A percentile compares a stretch with the other conserved stretches of the same genome.
phyloP scores from a whole-genome alignment of 768 basidiomycete species.

The Lactarius sp. region DNA sequence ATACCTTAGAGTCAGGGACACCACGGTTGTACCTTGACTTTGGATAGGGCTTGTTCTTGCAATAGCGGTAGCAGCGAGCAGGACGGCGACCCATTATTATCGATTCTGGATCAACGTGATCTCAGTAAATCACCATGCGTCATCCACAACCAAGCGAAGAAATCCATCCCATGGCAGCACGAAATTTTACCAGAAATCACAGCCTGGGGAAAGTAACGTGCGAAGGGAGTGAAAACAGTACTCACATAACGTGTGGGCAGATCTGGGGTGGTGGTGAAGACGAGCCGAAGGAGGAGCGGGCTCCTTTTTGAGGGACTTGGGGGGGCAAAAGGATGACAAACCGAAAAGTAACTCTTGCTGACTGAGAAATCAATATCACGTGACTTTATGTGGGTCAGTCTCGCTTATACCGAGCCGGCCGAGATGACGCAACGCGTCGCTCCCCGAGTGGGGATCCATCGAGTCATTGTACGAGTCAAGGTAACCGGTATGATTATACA shows the following conservation, averaged over 20 bases:
- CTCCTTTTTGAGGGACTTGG: conserved; percentile 7
- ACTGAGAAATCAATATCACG: conserved; percentile 9
- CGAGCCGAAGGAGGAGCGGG: neutral
- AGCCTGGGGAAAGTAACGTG: neutral
- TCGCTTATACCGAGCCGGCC: too few relatives aligned
- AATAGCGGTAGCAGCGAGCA: conserved; percentile 97
- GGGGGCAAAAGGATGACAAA: conserved; percentile 13
- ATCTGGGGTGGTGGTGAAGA: neutral
- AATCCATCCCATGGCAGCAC: conserved; percentile 14
- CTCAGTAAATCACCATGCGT: neutral
- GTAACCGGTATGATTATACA: too few relatives aligned
- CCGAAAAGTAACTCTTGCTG: neutral
- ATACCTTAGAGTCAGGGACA: conserved; percentile 92
- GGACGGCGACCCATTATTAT: conserved; percentile 96
- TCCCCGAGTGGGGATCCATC: neutral
- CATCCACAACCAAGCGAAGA: neutral
- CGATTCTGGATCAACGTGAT: conserved; percentile 1
- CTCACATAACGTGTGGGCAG: conserved; percentile 13
- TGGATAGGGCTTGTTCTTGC: conserved; percentile 99
- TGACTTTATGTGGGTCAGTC: neutral
- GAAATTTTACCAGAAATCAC: neutral
- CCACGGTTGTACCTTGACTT: conserved; percentile 96
- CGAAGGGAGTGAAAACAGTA: neutral
- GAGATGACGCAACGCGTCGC: too few relatives aligned
- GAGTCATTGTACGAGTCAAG: neutral